Percentiles rank a stretch among this genome's conserved stretches.
phyloP scores from a whole-genome alignment of 2,329 filamentous ascomycete genomes.

The Trichocomaceae sp. region DNA sequence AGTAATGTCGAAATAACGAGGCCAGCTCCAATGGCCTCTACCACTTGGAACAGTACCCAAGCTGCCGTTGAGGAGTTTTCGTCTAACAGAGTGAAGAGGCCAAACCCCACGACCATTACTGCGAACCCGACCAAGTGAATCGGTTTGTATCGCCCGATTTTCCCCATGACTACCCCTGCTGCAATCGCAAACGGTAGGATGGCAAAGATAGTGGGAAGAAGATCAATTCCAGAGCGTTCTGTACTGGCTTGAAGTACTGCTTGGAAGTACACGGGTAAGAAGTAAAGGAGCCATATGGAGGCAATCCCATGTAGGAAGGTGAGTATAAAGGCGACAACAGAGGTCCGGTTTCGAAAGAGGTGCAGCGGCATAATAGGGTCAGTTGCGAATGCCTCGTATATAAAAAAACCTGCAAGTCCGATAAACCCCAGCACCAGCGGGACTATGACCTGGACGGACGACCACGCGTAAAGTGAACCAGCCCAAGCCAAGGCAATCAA shows the following conservation, averaged over 20 bases:
- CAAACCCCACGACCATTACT: conserved; percentile 22
- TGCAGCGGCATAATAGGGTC: conserved; percentile 37
- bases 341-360: conserved; percentile 43
- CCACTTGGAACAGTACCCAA: conserved; percentile 28
- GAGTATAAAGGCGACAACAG: conserved; percentile 22
- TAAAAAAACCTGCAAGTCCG: conserved; percentile 19
- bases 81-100: conserved; percentile 24
- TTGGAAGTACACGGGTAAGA: conserved; percentile 45
- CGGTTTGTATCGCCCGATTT: conserved; percentile 28
- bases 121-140: conserved; percentile 25
- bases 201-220: conserved; percentile 25
- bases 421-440: conserved; percentile 23
- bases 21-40: conserved; percentile 23
- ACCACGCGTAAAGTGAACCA: conserved; percentile 26
- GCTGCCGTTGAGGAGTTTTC: conserved; percentile 19
- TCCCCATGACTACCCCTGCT: conserved; percentile 26
- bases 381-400: conserved; percentile 12
- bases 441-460: conserved; percentile 21
- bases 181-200: conserved; percentile 24
- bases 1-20: conserved; percentile 21
- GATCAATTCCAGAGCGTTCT: conserved; percentile 23
- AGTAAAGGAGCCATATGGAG: conserved; percentile 33
- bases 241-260: conserved; percentile 30
- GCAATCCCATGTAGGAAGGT: conserved; percentile 36
- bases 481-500: conserved; percentile 27